Evolutionary conservation across 1,139 yeast genomes (phyloP), one percentile per base, ranked within the genome.

Genomic region (Candida sp.): DNA sequence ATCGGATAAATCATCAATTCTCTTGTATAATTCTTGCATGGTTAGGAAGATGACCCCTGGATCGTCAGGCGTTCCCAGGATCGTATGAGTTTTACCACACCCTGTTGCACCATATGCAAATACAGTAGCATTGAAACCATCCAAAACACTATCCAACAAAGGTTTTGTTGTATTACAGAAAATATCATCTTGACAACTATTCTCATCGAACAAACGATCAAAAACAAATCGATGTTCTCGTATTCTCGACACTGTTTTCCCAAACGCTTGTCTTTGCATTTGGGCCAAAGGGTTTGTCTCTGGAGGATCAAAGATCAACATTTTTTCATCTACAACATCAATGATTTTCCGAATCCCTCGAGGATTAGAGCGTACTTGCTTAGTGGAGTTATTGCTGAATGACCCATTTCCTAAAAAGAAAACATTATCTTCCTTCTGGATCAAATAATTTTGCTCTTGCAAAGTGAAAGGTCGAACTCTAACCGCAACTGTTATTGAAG

Each of bases 61-160:
- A 33, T 78, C 68, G 1, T 76, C 75, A 0, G 82, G 75, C 0
- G 82, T 78, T 0, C 98, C 97, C 62, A 84, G 79, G 35, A 91
- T 87, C 0, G 98, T 91, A 59, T 86, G 90, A 0, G 98, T 90
- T 60, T 91, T 91, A n/a, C 99, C 99, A 62, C 98, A 93, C 0
- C 99, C 99, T 0, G 99, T 60, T 48, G 60, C 60, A 2, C 99
- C 99, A 60, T 93, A 93, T 1, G 99, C 98, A 68, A 93, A 93
- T 0, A 91, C 90, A 0, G 97, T 90, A 5, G 96, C 85, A 61
- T 91, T 89, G 61, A 72, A 88, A 0, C 97, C 97, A 50, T 87
- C 95, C 38, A 91, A 61, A 0, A 89, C 82, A 36, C 85, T 78
- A 49, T 84, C 90, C 5, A 91, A 66, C 38, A 89, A 66, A 0